A percentile compares a stretch with the other conserved stretches of the same genome.
Evolutionary conservation across 129 eudicot genomes (phyloP).

Genomic region (Flaveria brownii): DNA sequence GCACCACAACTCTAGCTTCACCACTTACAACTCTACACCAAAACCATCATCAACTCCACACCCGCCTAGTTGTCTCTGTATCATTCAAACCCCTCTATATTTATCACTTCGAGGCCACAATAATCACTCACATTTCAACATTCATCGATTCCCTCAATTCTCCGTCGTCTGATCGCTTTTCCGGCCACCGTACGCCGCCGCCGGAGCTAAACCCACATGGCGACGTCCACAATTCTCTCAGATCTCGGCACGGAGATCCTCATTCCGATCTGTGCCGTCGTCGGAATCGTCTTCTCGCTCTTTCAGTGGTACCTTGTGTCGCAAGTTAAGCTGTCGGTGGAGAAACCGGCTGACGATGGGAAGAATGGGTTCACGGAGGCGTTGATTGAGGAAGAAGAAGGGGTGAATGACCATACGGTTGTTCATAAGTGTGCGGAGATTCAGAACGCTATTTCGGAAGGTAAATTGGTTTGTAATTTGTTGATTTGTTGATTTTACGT

Average conservation of each 20-base stretch:
- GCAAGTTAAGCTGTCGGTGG: conserved; percentile 43
- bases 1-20: neutral
- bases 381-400: conserved; percentile 71
- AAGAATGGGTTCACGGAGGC: conserved; percentile 55
- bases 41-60: conserved; percentile 28
- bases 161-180: neutral
- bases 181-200: conserved; percentile 2
- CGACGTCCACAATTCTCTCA: conserved; percentile 43
- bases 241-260: conserved; percentile 60
- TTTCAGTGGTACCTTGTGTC: conserved; percentile 68
- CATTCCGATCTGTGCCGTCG: conserved; percentile 62
- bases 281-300: conserved; percentile 62
- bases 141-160: conserved; percentile 13
- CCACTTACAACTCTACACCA: conserved; percentile 4
- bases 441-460: conserved; percentile 69
- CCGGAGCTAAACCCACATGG: conserved; percentile 34
- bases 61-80: conserved; percentile 33
- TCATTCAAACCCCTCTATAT: conserved; percentile 33
- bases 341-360: conserved; percentile 26
- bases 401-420: conserved; percentile 49
- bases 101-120: conserved; percentile 36
- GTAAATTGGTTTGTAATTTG: conserved; percentile 23
- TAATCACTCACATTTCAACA: conserved; percentile 3
- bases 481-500: neutral
- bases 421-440: conserved; percentile 69